Percentiles rank a stretch among this genome's conserved stretches.
Evolutionary conservation across 2,329 filamentous ascomycete genomes (phyloP).

Genomic region (Talaromyces sp.): DNA sequence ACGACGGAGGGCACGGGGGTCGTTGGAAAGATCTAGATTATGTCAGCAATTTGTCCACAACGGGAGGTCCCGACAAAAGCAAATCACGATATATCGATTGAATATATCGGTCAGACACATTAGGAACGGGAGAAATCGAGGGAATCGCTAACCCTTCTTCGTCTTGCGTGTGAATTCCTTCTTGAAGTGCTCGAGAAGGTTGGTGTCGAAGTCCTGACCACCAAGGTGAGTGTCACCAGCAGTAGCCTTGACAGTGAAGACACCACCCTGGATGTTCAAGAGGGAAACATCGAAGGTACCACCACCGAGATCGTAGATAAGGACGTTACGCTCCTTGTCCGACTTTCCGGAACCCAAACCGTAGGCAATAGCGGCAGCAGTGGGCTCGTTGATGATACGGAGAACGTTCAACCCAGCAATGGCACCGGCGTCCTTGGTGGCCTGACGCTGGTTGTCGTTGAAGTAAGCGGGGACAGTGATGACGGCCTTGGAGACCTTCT

Average conservation of each 20-base stretch:
- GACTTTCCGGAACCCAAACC: constrained; percentile 94
- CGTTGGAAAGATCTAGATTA: constrained; percentile 58
- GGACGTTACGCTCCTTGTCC: constrained; percentile 96
- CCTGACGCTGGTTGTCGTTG: constrained; percentile 99
- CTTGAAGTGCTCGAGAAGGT: constrained; percentile 93
- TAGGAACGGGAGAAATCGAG: background rate
- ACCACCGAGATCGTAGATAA: constrained; percentile 99
- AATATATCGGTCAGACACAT: background rate
- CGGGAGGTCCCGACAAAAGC: background rate
- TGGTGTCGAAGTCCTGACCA: constrained; percentile 95
- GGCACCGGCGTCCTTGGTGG: constrained; percentile 98
- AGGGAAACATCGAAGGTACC: constrained; percentile 99
- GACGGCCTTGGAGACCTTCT: constrained; percentile 98
- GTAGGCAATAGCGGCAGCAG: constrained; percentile 96
- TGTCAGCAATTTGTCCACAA: background rate
- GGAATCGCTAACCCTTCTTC: constrained; percentile 40
- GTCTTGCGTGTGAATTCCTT: constrained; percentile 86
- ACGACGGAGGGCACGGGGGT: constrained; percentile 90
- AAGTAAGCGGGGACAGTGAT: constrained; percentile 99
- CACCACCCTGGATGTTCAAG: constrained; percentile 97
- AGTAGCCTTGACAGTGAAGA: constrained; percentile 98
- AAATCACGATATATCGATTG: background rate
- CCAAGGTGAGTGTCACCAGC: constrained; percentile 96
- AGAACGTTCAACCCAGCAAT: constrained; percentile 97
- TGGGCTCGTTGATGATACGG: constrained; percentile 99